Evolutionary conservation across 768 basidiomycete genomes (phyloP).

Genomic region (Boletellus sp.): DNA sequence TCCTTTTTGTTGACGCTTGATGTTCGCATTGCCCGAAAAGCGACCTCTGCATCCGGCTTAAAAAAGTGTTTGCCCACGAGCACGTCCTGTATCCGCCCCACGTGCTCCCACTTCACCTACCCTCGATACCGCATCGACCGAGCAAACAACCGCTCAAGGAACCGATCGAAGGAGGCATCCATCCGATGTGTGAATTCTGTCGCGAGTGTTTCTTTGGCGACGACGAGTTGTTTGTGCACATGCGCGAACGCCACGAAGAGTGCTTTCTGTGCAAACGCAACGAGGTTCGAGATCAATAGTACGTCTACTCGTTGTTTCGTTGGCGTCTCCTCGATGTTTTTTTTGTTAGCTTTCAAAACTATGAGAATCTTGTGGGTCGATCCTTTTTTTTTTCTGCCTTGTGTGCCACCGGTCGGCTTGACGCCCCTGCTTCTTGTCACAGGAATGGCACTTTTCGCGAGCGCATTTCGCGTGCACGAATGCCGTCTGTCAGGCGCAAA

Average conservation of each 20-base stretch:
- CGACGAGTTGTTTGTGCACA: conserved; percentile 90
- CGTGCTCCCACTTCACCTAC: conserved; percentile 69
- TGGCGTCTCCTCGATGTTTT: not conserved
- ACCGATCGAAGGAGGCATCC: conserved; percentile 64
- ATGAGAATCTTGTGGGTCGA: conserved; percentile 63
- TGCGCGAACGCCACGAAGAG: conserved; percentile 92
- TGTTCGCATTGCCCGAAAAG: conserved; percentile 34
- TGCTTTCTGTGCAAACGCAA: conserved; percentile 91
- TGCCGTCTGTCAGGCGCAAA: conserved; percentile 69
- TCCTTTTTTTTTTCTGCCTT: not conserved
- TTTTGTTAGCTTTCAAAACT: conserved; percentile 65
- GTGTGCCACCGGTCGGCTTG: not conserved
- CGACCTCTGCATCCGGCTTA: conserved; percentile 81
- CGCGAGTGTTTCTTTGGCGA: conserved; percentile 90
- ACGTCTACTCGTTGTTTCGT: conserved; percentile 30
- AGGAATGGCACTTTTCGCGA: conserved; percentile 75
- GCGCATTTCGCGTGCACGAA: conserved; percentile 80
- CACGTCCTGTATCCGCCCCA: conserved; percentile 76
- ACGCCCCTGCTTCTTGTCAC: not conserved
- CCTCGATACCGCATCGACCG: conserved; percentile 52
- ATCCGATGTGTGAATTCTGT: conserved; percentile 86
- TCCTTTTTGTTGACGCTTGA: not conserved
- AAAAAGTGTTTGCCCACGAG: conserved; percentile 96
- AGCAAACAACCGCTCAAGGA: conserved; percentile 46
- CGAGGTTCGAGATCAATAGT: conserved; percentile 84